A percentile compares a stretch with the other conserved stretches of the same genome.
These are phyloP conservation scores for Centrapalus pauciflorus DNA, from an alignment of 129 eudicot genomes.

Conservation along the genomic window DNA sequence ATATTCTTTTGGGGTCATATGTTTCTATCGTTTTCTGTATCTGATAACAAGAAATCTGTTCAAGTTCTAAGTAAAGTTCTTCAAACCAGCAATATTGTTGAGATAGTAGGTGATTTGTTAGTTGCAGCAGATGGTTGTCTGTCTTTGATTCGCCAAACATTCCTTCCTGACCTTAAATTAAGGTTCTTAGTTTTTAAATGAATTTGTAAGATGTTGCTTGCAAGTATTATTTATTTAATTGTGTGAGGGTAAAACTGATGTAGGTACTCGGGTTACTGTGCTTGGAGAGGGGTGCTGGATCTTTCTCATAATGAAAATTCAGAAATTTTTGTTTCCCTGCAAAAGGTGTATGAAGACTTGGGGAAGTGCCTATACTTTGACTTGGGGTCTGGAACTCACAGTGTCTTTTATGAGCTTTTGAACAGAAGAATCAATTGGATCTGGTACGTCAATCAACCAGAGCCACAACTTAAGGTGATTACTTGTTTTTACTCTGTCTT, in stretches of 20 bases:
- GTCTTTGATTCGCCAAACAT: constrained; percentile 52
- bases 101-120: constrained; percentile 52
- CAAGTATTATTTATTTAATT: not conserved
- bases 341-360: constrained; percentile 63
- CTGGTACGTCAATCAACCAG: constrained; percentile 84
- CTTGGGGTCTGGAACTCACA: constrained; percentile 52
- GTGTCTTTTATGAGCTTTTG: constrained; percentile 67
- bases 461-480: constrained; percentile 74
- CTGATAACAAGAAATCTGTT: constrained; percentile 43
- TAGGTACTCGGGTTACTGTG: constrained; percentile 96
- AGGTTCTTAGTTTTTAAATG: constrained; percentile 40
- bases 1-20: constrained; percentile 72
- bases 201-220: not conserved
- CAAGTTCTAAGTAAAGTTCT: constrained; percentile 39
- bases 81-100: constrained; percentile 45
- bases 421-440: constrained; percentile 82
- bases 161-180: constrained; percentile 61
- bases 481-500: not conserved
- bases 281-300: constrained; percentile 94
- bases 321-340: constrained; percentile 34
- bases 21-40: constrained; percentile 47
- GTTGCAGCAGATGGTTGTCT: constrained; percentile 86
- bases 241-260: constrained; percentile 5
- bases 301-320: constrained; percentile 45
- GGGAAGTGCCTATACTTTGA: constrained; percentile 82